phyloP scores from a whole-genome alignment of 768 basidiomycete species.

The Lactarius indigo region DNA sequence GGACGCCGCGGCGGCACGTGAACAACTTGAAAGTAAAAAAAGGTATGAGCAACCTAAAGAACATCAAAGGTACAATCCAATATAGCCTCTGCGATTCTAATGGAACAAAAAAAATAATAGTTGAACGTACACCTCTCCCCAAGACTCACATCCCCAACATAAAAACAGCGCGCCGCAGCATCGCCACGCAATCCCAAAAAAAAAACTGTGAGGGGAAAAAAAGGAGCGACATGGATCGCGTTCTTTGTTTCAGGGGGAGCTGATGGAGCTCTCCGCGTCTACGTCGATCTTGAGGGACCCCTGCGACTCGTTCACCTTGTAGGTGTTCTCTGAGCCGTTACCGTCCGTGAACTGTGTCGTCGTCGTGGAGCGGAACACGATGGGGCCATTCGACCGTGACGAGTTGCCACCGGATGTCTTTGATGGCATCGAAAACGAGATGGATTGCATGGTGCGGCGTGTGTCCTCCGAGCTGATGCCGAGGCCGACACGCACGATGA shows the following conservation, averaged over 20 bases:
- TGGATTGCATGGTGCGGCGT: slow-evolving; percentile 4
- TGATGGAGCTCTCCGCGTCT: slow-evolving; percentile 11
- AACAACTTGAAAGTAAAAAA: not conserved
- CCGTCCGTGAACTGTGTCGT: slow-evolving; percentile 19
- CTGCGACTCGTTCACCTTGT: slow-evolving; percentile 3
- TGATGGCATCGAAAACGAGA: slow-evolving; percentile 25
- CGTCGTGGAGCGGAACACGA: slow-evolving; percentile 20
- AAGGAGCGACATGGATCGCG: not conserved
- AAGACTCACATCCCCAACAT: not conserved
- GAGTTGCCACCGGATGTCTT: not conserved
- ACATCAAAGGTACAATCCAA: not conserved
- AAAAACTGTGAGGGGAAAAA: not conserved
- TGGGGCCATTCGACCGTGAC: slow-evolving; percentile 4
- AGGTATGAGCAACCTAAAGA: not conserved
- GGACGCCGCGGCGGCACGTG: not conserved
- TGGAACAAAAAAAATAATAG: not conserved
- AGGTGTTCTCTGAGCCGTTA: not conserved
- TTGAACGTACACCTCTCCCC: not conserved
- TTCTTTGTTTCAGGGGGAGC: not conserved
- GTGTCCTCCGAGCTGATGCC: slow-evolving; percentile 20
- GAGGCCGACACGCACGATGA: slow-evolving; percentile 23
- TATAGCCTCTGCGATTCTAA: not conserved
- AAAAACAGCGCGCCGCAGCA: slow-evolving; percentile 1
- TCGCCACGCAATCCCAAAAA: not conserved
- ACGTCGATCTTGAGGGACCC: slow-evolving; percentile 10